Evolutionary conservation across 1,284 basidiomycete genomes (phyloP), one percentile per base, ranked within the genome.

Genomic region (Leccinum cinnamomeum): DNA sequence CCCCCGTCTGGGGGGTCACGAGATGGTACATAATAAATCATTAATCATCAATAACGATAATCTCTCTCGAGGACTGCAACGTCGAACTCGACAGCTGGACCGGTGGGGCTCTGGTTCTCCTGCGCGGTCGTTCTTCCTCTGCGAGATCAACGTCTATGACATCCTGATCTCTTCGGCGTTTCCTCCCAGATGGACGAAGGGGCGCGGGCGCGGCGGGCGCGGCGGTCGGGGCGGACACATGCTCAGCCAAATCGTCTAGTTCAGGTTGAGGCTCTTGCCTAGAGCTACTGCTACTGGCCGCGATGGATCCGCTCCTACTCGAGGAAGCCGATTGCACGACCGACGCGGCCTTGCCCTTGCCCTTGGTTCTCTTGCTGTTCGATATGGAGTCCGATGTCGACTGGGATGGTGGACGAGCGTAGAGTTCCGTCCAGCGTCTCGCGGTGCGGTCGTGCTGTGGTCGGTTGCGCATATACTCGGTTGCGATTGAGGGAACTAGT

Each of bases 401-500:
- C 20, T 60, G 56, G 4, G 62, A 58, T 59, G 69, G 73, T 41
- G 81, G 79, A 8, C 69, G 76, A 8, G 82, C 82, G 62, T 84
- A 84, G 1, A 82, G 67, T 44, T 79, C 75, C 5, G 83, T 84
- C 84, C 82, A 85, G 23, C 79, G 76, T 37, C 78, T 78, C 3
- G 84, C 83, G 16, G 78, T 84, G 18, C 72, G 71, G 68, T 85
- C 83, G 70, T 92, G 89, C 59, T 79, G 78, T 53, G 81, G 77
- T 46, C 89, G 84, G 68, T 87, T 86, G 25, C 84, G 83, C 8
- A 79, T 72, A 67, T 88, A 93, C 71, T 91, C 86, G 0, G 25
- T 84, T 11, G 91, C 90, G 28, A 93, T 91, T 0, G 82, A 80
- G 2, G 90, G 88, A 5, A 92, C 91, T 90, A 64, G 30, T 53